Evolutionary conservation across 352 stramenopile species (phyloP), one percentile per base, ranked within the genome.

Genomic region (Globisporangium nagaii): DNA sequence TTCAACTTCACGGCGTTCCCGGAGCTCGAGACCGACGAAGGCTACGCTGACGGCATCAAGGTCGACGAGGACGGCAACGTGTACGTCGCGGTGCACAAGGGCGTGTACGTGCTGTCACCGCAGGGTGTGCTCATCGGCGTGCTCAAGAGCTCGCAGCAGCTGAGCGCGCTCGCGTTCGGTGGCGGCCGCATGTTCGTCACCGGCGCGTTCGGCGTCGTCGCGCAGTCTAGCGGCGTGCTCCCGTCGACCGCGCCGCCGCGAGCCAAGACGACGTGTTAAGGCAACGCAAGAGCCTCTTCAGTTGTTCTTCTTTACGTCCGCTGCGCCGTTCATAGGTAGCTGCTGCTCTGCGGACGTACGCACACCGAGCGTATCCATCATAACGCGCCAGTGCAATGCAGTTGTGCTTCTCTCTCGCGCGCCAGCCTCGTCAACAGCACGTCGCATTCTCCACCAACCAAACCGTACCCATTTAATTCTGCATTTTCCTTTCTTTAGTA

Each of bases 1-100:
- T 92, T 90, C 43, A 88, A 92, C 65, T 88, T 92, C 53, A 85
- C 77, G 30, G 53, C 69, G n/a, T 63, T 81, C 56, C 73, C 79
- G 0, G 77, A 88, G 46, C 70, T 88, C 13, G 56, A 85, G 60
- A 88, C 74, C 1, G 62, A 66, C 31, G 58, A 73, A 9, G 78
- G 80, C n/a, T 81, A 73, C 36, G 79, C 79, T 1, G 81, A 84
- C 50, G 78, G 79, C 47, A 80, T 92, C 58, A 86, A 88, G 65
- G 78, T 85, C 17, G 82, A 92, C 47, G 63, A 75, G 42, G 68
- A 82, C 10, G 82, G 82, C 49, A 87, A 80, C 60, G 71, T 92
- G 22, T 92, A 92, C 51, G 77, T 89, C 4, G 79, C 75, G 1
- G 76, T 75, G 51, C 71, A 86, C 70, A 88, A 86, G 64, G 79